Evolutionary conservation across 192 early-diverging fungal species (phyloP).

Genomic region (Coemansia sp.): DNA sequence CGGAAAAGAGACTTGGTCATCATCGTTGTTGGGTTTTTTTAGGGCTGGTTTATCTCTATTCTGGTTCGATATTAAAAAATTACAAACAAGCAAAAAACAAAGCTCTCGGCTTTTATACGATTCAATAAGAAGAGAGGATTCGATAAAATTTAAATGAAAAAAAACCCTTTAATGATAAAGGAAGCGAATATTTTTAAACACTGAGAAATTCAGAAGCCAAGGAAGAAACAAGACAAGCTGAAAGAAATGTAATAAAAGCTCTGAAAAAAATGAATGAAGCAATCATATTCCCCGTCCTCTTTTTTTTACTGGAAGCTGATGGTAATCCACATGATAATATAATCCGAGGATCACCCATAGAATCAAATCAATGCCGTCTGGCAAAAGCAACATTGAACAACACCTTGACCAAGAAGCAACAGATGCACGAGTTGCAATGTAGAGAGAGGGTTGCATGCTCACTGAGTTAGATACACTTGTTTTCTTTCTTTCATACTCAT

Average conservation of each 20-base stretch:
- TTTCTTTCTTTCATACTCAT: too few relatives aligned
- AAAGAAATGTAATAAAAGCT: background rate
- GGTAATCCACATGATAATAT: background rate
- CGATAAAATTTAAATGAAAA: too few relatives aligned
- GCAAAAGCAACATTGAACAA: background rate
- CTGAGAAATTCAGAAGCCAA: background rate
- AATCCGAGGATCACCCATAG: background rate
- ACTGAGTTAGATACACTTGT: too few relatives aligned
- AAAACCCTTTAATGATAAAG: background rate
- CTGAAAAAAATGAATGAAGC: background rate
- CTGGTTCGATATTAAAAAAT: background rate
- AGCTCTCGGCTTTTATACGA: background rate
- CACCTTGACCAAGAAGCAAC: background rate
- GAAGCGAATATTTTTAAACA: background rate
- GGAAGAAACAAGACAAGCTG: background rate
- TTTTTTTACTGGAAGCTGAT: too few relatives aligned
- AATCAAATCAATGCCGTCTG: background rate
- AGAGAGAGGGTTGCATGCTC: background rate
- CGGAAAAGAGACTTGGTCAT: slow-evolving; percentile 30
- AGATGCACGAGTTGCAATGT: background rate
- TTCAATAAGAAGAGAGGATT: too few relatives aligned
- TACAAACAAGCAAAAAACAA: background rate
- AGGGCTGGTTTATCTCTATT: slow-evolving; percentile 1
- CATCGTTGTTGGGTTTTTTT: too few relatives aligned
- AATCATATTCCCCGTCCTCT: too few relatives aligned